phyloP scores from a whole-genome alignment of 2,329 filamentous ascomycete genomes.

The Coniochaeta ligniaria region DNA sequence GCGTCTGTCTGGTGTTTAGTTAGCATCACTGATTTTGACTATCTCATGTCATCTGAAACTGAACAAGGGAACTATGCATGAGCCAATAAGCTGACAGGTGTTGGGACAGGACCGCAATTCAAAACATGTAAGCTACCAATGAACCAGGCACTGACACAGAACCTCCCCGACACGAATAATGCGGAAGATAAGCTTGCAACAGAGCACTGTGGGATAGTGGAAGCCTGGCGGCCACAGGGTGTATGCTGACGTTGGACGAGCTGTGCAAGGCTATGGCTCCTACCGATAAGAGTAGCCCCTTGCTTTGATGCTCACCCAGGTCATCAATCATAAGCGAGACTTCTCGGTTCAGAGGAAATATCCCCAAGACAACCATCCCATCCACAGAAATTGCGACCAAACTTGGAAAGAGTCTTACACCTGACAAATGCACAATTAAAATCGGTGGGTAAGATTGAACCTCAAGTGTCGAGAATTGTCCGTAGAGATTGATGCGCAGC shows the following conservation, averaged over 20 bases:
- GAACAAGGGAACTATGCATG: not conserved
- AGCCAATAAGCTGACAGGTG: not conserved
- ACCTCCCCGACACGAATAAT: not conserved
- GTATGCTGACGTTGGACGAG: not conserved
- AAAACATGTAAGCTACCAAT: not conserved
- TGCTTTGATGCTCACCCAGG: not conserved
- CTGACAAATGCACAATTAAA: not conserved
- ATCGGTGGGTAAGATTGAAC: not conserved
- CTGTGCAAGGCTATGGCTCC: not conserved
- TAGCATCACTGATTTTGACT: not conserved
- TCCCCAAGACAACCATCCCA: not conserved
- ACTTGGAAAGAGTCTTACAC: not conserved
- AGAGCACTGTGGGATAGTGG: not conserved
- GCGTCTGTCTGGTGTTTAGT: conserved; percentile 41
- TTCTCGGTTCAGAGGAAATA: not conserved
- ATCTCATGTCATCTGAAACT: not conserved
- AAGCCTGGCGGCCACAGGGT: not conserved
- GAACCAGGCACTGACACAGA: not conserved
- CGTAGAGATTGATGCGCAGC: not conserved
- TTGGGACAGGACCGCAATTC: not conserved
- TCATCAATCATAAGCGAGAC: not conserved
- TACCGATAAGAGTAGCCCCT: not conserved
- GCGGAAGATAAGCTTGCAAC: not conserved
- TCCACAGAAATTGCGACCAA: not conserved
- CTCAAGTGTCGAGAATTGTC: not conserved